Conservation (phyloP, 192 early-diverging fungal species). For the Mortierella hygrophila region DNA sequence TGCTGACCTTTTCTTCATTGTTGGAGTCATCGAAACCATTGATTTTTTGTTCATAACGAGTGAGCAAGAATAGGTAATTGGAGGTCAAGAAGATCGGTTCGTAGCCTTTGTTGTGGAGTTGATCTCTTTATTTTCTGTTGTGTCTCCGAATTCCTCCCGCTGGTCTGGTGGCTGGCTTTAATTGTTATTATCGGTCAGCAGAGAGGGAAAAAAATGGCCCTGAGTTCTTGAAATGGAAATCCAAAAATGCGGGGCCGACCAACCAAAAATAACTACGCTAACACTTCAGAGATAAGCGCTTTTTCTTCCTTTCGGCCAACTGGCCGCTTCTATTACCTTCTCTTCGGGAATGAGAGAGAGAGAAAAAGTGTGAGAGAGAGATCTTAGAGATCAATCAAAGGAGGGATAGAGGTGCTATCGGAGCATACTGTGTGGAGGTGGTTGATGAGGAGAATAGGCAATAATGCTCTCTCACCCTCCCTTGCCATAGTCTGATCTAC, state of each 20-base stretch:
- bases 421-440: not conserved
- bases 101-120: not conserved
- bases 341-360: not conserved
- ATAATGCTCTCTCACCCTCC: not conserved
- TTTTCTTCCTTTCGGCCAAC: not conserved
- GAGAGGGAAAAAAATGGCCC: not conserved
- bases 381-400: not conserved
- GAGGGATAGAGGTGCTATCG: not conserved
- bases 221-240: conserved; percentile 31
- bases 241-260: conserved; percentile 34
- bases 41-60: not conserved
- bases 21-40: not conserved
- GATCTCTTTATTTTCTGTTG: not conserved
- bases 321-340: not conserved
- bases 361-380: too few relatives aligned
- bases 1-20: not conserved
- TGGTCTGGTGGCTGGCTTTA: not conserved
- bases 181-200: not conserved
- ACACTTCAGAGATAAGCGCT: conserved; percentile 20
- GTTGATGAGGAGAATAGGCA: not conserved
- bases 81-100: not conserved
- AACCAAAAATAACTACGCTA: conserved; percentile 14
- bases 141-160: conserved; percentile 1
- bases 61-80: not conserved
- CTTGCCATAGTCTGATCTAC: not conserved